Conservation (phyloP, 2,329 filamentous ascomycete species). For the Juglanconis sp. region DNA sequence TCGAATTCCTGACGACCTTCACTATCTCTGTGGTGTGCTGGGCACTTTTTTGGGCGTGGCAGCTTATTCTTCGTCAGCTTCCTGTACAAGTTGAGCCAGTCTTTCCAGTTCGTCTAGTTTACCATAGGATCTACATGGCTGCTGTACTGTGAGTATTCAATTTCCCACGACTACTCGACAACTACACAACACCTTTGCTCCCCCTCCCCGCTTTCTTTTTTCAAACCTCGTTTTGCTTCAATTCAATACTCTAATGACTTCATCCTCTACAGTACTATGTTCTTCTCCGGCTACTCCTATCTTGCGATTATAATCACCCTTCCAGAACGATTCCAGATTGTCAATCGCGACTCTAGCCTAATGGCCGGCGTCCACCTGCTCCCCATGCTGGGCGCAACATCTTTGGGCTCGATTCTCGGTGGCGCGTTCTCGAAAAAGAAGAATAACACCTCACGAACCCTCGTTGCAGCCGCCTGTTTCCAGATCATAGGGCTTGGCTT, state of each 20-base stretch:
- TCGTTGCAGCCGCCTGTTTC: slow-evolving; percentile 47
- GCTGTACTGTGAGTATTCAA: slow-evolving; percentile 43
- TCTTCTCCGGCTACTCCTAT: slow-evolving; percentile 56
- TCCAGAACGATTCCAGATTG: slow-evolving; percentile 59
- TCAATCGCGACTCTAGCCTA: slow-evolving; percentile 50
- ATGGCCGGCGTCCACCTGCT: slow-evolving; percentile 56
- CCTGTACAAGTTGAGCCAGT: slow-evolving; percentile 47
- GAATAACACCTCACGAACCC: slow-evolving; percentile 51
- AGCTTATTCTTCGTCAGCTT: slow-evolving; percentile 40
- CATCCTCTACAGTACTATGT: slow-evolving; percentile 42
- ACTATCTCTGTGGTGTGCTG: slow-evolving; percentile 46
- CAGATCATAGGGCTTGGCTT: slow-evolving; percentile 52
- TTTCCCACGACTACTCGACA: neutral
- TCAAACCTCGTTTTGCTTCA: neutral
- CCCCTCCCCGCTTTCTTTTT: neutral
- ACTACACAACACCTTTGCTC: no score
- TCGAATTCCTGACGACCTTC: slow-evolving; percentile 48
- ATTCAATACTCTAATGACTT: neutral
- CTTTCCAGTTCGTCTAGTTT: slow-evolving; percentile 49
- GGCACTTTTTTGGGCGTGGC: slow-evolving; percentile 49
- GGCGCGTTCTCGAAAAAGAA: slow-evolving; percentile 50
- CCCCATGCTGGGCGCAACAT: slow-evolving; percentile 55
- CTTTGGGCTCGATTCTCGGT: slow-evolving; percentile 53
- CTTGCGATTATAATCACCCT: slow-evolving; percentile 57
- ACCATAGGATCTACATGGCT: slow-evolving; percentile 47